Base-by-base conservation (phyloP, 1,139 yeast genomes). In the Candida pseudoviswanathii region DNA sequence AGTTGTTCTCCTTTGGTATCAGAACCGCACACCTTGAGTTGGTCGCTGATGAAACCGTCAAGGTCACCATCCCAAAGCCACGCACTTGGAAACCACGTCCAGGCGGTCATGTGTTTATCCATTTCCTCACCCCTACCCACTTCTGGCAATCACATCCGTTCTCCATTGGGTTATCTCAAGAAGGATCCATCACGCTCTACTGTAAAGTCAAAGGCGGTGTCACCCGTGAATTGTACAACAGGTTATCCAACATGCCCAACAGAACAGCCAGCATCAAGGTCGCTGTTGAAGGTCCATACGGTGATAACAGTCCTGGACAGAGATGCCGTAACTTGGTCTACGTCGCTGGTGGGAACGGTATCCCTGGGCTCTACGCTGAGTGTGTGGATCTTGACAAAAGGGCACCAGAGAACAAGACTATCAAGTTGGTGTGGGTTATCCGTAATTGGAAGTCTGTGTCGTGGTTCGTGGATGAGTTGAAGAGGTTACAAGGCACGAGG, bases 91-190 rank as follows among this genome's bases (percentile, higher is more conserved):
- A 64, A 31, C 60, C 73, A 2, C 60, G 65, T 42, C 76, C 79
- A 3, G 82, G 82, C 38, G 77, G 80, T 3, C 80, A 77, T 57
- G 81, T 80, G 64, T 65, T 74, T 52, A 64, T 81, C 30, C 73
- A 78, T 55, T 79, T 81, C 58, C 49, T 77, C 24, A 62, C 63
- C 44, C 68, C 68, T 4, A 51, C 62, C n/a, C 65, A 61, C 46
- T 74, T 74, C 56, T 74, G 75, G 74, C 43, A 74, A 56, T 71
- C 77, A 1, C 79, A 76, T 70, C 55, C 55, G 73, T 42, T 38
- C 62, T 2, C 46, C 63, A 1, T 57, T 76, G 50, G 9, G 68
- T 1, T 43, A 43, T 58, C 71, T 47, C 62, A 65, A 6, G 46
- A 38, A 10, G 41, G 39, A 7, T 9, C 40, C 16, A 62, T 73